phyloP scores from a whole-genome alignment of 2,329 filamentous ascomycete species.

The Pseudocercospora macadamiae region DNA sequence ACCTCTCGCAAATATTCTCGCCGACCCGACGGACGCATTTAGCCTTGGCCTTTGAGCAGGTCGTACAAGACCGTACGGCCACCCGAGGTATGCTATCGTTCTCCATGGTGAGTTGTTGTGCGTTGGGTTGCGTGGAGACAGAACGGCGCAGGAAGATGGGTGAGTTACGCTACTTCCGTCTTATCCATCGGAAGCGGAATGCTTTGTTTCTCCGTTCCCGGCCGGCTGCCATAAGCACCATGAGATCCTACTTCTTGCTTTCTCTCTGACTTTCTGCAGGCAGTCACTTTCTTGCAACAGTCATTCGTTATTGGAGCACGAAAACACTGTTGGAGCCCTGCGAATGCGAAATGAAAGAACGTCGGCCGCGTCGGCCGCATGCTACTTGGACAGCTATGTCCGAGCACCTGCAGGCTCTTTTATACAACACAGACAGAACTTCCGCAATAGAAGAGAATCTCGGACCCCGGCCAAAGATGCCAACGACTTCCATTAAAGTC shows the following conservation, averaged over 20 bases:
- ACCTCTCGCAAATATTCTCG: conserved; percentile 34
- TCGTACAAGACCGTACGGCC: conserved; percentile 30
- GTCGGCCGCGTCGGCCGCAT: neutral
- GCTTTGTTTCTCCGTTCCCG: neutral
- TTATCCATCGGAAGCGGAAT: neutral
- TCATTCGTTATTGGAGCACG: neutral
- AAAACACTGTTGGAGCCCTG: neutral
- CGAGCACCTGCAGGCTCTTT: neutral
- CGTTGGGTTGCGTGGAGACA: neutral
- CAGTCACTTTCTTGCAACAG: too few relatives aligned
- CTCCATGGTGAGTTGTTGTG: conserved; percentile 1
- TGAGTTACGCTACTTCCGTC: neutral
- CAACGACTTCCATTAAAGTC: neutral
- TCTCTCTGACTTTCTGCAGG: too few relatives aligned
- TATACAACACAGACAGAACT: neutral
- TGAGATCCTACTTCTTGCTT: too few relatives aligned
- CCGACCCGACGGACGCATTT: conserved; percentile 35
- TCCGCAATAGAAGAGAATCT: neutral
- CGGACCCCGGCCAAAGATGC: neutral
- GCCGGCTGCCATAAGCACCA: neutral
- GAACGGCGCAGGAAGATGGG: neutral
- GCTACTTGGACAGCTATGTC: conserved; percentile 2
- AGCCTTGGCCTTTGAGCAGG: conserved; percentile 40
- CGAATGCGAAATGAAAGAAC: neutral
- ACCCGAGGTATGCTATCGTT: neutral